phyloP scores from a whole-genome alignment of 176 grass and related monocot species.

The Olyra latifolia region DNA sequence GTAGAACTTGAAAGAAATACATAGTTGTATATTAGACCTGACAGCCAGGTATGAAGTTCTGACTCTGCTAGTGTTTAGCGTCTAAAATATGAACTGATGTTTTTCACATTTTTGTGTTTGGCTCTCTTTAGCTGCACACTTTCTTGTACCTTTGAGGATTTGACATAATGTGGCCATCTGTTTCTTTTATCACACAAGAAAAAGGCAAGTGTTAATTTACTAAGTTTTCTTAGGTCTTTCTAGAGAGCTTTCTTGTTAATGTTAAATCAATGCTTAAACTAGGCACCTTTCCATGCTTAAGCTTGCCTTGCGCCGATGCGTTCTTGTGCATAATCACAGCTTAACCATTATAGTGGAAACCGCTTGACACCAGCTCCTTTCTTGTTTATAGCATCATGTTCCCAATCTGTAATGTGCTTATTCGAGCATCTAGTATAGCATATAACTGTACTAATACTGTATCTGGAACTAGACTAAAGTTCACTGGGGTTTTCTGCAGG shows the following conservation, averaged over 20 bases:
- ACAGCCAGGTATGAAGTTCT: not conserved
- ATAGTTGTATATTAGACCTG: not conserved
- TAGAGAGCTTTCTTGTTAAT: slow-evolving; percentile 9
- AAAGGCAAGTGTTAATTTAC: not conserved
- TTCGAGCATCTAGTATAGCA: not conserved
- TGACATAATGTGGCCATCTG: slow-evolving; percentile 7
- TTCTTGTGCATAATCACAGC: not conserved
- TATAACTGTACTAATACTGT: not conserved
- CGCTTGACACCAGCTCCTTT: slow-evolving; percentile 1
- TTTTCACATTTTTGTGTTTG: not conserved
- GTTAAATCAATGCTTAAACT: not conserved
- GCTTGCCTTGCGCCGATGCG: slow-evolving; percentile 12
- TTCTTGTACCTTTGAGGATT: not conserved
- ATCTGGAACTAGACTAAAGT: slow-evolving; percentile 13
- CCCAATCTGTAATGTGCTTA: not conserved
- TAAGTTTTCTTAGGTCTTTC: not conserved
- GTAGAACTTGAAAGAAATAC: not conserved
- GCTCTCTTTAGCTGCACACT: not conserved
- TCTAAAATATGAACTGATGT: not conserved
- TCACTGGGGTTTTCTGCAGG: slow-evolving; percentile 43
- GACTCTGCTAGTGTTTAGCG: not conserved
- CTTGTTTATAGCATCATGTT: slow-evolving; percentile 27
- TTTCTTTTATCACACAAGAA: slow-evolving; percentile 5
- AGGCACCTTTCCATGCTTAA: not conserved
- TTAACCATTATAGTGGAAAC: slow-evolving; percentile 26